Percentiles rank a stretch among this genome's conserved stretches.
phyloP scores from a whole-genome alignment of 768 basidiomycete species.

The Filobasidium wieringae region DNA sequence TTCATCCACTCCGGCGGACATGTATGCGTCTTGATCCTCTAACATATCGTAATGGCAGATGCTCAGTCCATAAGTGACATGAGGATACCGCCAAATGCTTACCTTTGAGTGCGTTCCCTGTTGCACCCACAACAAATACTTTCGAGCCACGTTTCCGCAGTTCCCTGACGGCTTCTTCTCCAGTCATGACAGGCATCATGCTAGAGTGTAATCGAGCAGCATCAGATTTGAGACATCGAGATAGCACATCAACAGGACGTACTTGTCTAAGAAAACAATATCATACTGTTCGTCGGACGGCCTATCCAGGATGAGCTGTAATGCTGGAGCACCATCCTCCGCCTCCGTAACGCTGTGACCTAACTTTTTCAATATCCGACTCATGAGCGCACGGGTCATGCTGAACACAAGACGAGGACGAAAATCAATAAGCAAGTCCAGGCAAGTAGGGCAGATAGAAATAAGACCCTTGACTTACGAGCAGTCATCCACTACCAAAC shows the following conservation, averaged over 20 bases:
- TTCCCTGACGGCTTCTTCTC: constrained; percentile 33
- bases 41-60: no score
- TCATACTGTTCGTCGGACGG: constrained; percentile 23
- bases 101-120: constrained; percentile 35
- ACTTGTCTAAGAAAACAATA: constrained; percentile 33
- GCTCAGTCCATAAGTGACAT: no score
- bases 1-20: constrained; percentile 33
- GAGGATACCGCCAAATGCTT: constrained; percentile 20
- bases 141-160: constrained; percentile 28
- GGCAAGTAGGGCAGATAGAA: background rate
- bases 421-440: background rate
- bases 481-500: constrained; percentile 35
- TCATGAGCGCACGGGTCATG: constrained; percentile 35
- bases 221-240: background rate
- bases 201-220: background rate
- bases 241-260: background rate
- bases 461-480: constrained; percentile 22
- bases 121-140: constrained; percentile 35
- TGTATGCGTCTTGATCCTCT: constrained; percentile 15
- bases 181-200: constrained; percentile 38
- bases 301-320: constrained; percentile 25
- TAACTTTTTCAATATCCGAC: constrained; percentile 30
- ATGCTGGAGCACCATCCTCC: constrained; percentile 33
- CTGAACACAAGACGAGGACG: constrained; percentile 8
- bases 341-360: constrained; percentile 34